Evolutionary conservation across 768 basidiomycete genomes (phyloP).

Genomic region (Termitomyces sp.): DNA sequence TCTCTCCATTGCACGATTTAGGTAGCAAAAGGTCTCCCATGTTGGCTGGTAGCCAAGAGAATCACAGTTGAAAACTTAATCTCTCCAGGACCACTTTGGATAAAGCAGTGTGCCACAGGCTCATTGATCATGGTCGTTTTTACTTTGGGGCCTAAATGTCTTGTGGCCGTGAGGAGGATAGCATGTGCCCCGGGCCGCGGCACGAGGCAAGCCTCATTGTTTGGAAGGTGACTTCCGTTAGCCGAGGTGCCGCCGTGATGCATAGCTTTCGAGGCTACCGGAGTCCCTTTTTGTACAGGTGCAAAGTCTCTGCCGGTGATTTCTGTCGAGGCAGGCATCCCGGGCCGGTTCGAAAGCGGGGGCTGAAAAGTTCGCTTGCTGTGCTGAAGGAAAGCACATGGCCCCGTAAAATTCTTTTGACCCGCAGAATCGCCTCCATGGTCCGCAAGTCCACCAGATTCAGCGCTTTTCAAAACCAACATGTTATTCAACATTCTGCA

Average conservation of each 20-base stretch:
- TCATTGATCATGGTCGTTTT: neutral
- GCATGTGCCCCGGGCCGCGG: neutral
- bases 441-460: neutral
- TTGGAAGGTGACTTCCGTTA: too few relatives aligned
- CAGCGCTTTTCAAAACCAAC: neutral
- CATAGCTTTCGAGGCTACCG: constrained; percentile 3
- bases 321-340: neutral
- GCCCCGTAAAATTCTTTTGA: neutral
- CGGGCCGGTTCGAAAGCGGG: too few relatives aligned
- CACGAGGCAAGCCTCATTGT: constrained; percentile 12
- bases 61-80: neutral
- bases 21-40: neutral
- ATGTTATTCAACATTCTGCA: neutral
- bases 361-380: neutral
- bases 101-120: neutral
- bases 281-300: neutral
- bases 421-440: neutral
- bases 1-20: neutral
- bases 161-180: neutral
- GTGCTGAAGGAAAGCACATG: neutral
- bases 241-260: neutral
- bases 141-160: neutral
- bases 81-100: neutral
- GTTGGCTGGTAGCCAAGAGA: neutral
- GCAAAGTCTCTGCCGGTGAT: constrained; percentile 1